Evolutionary conservation across 352 stramenopile species (phyloP).

Genomic region (Pythium insidiosum): DNA sequence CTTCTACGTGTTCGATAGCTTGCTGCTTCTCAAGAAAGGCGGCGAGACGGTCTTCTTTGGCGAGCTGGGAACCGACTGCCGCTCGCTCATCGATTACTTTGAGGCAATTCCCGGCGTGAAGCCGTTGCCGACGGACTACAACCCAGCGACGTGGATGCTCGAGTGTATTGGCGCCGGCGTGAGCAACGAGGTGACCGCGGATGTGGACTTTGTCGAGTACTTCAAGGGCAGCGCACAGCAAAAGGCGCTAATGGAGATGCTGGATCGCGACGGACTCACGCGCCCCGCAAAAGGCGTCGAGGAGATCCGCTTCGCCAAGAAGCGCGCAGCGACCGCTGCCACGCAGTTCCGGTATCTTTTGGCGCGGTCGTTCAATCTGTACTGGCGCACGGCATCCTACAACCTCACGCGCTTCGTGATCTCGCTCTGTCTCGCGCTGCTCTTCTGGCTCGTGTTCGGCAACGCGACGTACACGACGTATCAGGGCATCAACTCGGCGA

Average conservation of each 20-base stretch:
- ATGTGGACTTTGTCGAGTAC: slow-evolving; percentile 17
- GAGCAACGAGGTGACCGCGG: slow-evolving; percentile 10
- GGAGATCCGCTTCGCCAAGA: slow-evolving; percentile 12
- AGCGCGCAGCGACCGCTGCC: slow-evolving; percentile 7
- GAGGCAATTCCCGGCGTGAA: slow-evolving; percentile 28
- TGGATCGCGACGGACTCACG: slow-evolving; percentile 13
- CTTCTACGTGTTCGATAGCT: slow-evolving; percentile 64
- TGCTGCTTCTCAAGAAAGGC: slow-evolving; percentile 47
- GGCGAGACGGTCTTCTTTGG: slow-evolving; percentile 29
- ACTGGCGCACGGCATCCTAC: slow-evolving; percentile 69
- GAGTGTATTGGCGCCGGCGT: slow-evolving; percentile 50
- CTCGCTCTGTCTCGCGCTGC: slow-evolving; percentile 40
- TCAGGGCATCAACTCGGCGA: slow-evolving; percentile 16
- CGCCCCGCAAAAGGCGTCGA: slow-evolving; percentile 1
- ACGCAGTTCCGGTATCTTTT: slow-evolving; percentile 26
- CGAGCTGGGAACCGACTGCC: slow-evolving; percentile 11
- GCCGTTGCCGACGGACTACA: slow-evolving; percentile 39
- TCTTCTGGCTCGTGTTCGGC: slow-evolving; percentile 54
- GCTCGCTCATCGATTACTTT: slow-evolving; percentile 37
- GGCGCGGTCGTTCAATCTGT: slow-evolving; percentile 33
- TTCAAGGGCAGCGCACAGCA: slow-evolving; percentile 12
- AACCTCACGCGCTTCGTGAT: slow-evolving; percentile 52
- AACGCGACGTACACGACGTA: slow-evolving; percentile 16
- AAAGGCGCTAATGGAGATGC: slow-evolving; percentile 1
- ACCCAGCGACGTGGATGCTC: no score